Conservation (phyloP, 78 protist species). For the Monocercomonoides exilis region DNA sequence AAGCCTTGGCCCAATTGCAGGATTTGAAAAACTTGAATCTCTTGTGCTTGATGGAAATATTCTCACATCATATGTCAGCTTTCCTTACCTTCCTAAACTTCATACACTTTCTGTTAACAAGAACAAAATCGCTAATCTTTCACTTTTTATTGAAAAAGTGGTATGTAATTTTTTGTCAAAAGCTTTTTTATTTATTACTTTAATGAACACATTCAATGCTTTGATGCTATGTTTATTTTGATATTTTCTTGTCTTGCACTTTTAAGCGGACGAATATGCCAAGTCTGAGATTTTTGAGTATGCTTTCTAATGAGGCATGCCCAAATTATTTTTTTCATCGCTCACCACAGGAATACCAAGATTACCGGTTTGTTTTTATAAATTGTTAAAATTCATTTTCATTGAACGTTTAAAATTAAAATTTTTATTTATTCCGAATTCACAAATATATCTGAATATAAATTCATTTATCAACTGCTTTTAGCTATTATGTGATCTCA, state of each 20-base stretch:
- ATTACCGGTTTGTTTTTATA: neutral
- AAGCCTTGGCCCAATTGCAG: neutral
- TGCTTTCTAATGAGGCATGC: neutral
- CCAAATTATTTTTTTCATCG: neutral
- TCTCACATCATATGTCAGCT: neutral
- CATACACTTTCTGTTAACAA: neutral
- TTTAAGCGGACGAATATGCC: neutral
- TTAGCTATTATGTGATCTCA: neutral
- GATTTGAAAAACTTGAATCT: neutral
- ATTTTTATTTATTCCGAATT: too few species aligned
- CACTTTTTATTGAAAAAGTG: neutral
- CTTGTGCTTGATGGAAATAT: neutral
- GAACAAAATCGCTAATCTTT: neutral
- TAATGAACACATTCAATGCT: too few species aligned
- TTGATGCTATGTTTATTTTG: too few species aligned
- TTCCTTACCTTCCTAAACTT: neutral
- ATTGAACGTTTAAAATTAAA: too few species aligned
- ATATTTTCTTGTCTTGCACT: too few species aligned
- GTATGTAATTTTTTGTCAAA: neutral
- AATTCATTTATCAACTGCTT: neutral
- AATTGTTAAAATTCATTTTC: too few species aligned
- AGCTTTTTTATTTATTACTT: too few species aligned
- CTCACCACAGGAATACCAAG: neutral
- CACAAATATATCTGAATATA: neutral
- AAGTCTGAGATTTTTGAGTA: neutral